Evolutionary conservation across 1,284 basidiomycete genomes (phyloP), one percentile per base, ranked within the genome.

Genomic region (Rhodotorula sp.): DNA sequence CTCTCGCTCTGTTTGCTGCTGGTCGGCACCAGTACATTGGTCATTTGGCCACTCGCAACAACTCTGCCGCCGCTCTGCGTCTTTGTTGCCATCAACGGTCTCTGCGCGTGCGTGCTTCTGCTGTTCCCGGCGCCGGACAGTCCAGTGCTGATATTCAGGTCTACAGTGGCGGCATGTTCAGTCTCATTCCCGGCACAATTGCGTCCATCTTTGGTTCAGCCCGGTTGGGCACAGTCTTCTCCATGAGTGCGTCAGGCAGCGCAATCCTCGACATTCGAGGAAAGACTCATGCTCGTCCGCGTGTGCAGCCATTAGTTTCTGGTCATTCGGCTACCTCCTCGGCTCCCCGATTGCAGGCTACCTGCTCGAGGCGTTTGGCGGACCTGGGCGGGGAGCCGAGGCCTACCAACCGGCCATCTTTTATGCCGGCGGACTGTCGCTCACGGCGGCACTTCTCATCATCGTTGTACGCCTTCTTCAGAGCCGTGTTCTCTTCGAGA

Each of bases 381-480:
- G 72, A 0, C 45, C 70, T 5, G 49, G 58, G 19, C 48, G 21
- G 7, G 74, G 72, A 0, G 64, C 64, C 41, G 53, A 23, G 25
- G 70, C 72, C 0, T 74, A 72, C 63, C 48, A 66, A 25, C 67
- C 67, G 0, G 74, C 74, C 17, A 71, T 75, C 45, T 64, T 74
- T 23, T 75, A 70, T 27, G 48, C 64, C 0, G 74, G 69, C 77
- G 79, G 55, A 71, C 77, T 76, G 74, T 80, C 65, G 75, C 77
- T 66, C 74, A 76, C 55, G 73, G 78, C 64, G 77, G 78, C 23
- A 69, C 77, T 45, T 70, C 78, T 75, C 76, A 79, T 74, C 71
- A 74, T 41, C 70, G 80, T 57, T 74, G 80, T 74, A 70, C 78
- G 66, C 78, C 68, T 66, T 12, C 21, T 57, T 4, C 56, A 67